phyloP scores from a whole-genome alignment of 2,329 filamentous ascomycete species.

The Pyrenochaeta sp. region DNA sequence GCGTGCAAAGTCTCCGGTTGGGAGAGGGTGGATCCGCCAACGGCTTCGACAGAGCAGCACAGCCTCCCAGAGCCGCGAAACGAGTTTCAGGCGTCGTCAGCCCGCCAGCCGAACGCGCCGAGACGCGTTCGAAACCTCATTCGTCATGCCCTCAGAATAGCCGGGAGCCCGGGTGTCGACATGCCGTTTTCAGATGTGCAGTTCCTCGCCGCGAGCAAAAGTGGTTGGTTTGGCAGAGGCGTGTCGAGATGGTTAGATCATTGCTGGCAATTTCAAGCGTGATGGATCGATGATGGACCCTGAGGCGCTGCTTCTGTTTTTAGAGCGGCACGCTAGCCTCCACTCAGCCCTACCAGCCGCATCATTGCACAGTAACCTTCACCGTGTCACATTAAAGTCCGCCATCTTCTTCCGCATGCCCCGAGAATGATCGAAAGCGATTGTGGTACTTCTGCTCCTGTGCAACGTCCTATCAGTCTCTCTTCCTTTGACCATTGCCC shows the following conservation, averaged over 20 bases:
- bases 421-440: too few species aligned
- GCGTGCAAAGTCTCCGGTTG: slow-evolving; percentile 1
- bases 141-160: slow-evolving; percentile 6
- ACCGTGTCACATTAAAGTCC: too few species aligned
- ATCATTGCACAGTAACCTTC: too few species aligned
- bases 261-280: slow-evolving; percentile 21
- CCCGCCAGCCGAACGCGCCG: slow-evolving; percentile 26
- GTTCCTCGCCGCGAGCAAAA: not conserved
- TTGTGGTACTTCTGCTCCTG: too few species aligned
- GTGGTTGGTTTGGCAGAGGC: not conserved
- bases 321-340: slow-evolving; percentile 23
- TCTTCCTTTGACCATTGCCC: too few species aligned
- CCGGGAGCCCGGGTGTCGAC: slow-evolving; percentile 2
- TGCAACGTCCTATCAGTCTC: too few species aligned
- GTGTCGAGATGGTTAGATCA: slow-evolving; percentile 2
- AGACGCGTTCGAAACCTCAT: slow-evolving; percentile 37
- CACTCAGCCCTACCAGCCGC: slow-evolving; percentile 6
- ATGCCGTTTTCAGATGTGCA: slow-evolving; percentile 3
- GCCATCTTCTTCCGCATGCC: too few species aligned
- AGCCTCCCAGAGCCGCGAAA: slow-evolving; percentile 29
- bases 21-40: slow-evolving; percentile 9
- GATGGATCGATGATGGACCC: too few species aligned
- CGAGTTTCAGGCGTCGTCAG: slow-evolving; percentile 48
- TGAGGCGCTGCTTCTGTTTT: slow-evolving; percentile 18
- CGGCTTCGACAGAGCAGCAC: slow-evolving; percentile 9